These are phyloP conservation scores for Neoboletus brunneissimus DNA, from an alignment of 768 basidiomycete genomes.

Conservation along the genomic window DNA sequence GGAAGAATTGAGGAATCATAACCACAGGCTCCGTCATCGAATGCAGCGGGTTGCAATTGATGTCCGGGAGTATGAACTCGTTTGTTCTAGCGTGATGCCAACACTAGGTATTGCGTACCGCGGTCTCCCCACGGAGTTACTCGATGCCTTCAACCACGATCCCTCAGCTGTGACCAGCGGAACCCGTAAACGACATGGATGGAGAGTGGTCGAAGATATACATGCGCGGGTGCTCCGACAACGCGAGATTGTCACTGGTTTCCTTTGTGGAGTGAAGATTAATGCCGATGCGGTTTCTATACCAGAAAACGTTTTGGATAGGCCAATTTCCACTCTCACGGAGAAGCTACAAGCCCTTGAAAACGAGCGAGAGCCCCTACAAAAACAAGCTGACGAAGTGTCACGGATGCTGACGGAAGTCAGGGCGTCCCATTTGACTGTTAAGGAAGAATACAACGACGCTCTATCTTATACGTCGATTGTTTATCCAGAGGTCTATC, in stretches of 20 bases:
- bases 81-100: conserved; percentile 51
- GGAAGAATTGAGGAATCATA: conserved; percentile 56
- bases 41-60: conserved; percentile 61
- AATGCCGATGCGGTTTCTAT: conserved; percentile 4
- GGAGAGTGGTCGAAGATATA: conserved; percentile 77
- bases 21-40: conserved; percentile 65
- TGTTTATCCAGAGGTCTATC: conserved; percentile 70
- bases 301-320: conserved; percentile 47
- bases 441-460: conserved; percentile 65
- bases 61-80: conserved; percentile 62
- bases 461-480: conserved; percentile 67
- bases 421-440: conserved; percentile 49
- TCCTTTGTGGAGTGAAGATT: conserved; percentile 33
- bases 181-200: conserved; percentile 59
- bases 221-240: conserved; percentile 61
- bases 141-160: conserved; percentile 75
- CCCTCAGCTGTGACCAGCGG: conserved; percentile 70
- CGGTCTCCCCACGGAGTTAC: conserved; percentile 58
- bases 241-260: conserved; percentile 50
- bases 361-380: conserved; percentile 42
- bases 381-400: conserved; percentile 47
- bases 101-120: conserved; percentile 46
- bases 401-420: conserved; percentile 49
- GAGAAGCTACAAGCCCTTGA: conserved; percentile 52
- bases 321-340: conserved; percentile 51